A percentile compares a stretch with the other conserved stretches of the same genome.
Evolutionary conservation across 192 early-diverging fungal genomes (phyloP).

Genomic region (Kickxella alabastrina): DNA sequence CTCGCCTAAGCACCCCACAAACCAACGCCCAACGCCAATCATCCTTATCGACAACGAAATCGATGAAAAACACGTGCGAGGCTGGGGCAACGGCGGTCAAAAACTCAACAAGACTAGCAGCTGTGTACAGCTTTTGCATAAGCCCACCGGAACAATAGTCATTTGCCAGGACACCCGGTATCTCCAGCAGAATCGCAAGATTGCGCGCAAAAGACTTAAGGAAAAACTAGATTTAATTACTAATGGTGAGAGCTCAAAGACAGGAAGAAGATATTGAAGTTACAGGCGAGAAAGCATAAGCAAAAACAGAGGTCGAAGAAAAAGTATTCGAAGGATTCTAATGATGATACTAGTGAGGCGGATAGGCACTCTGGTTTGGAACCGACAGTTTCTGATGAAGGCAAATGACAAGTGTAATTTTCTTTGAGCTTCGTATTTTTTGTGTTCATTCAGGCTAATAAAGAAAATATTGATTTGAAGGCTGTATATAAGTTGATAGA

Average conservation of each 20-base stretch:
- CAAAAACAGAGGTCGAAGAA: constrained; percentile 55
- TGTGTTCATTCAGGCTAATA: too few species aligned
- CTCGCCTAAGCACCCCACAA: too few species aligned
- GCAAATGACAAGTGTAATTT: too few species aligned
- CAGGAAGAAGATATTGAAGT: constrained; percentile 58
- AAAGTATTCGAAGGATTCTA: constrained; percentile 45
- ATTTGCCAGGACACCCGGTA: constrained; percentile 73
- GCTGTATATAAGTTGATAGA: too few species aligned
- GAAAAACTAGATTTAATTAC: constrained; percentile 65
- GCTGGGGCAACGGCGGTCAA: constrained; percentile 76
- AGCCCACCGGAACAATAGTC: constrained; percentile 60
- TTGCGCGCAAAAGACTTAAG: constrained; percentile 60
- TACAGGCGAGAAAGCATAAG: constrained; percentile 57
- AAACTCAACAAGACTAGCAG: constrained; percentile 75
- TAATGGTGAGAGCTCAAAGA: constrained; percentile 64
- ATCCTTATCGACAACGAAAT: constrained; percentile 63
- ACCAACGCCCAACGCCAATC: constrained; percentile 19
- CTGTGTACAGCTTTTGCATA: constrained; percentile 70
- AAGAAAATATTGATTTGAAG: too few species aligned
- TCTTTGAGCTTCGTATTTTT: too few species aligned
- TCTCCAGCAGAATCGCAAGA: constrained; percentile 66
- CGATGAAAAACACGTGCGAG: constrained; percentile 71
- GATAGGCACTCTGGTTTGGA: too few species aligned
- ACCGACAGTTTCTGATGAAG: too few species aligned
- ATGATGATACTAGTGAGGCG: background rate